Base-by-base conservation (phyloP, 768 basidiomycete species). In the Austroboletus festivus region DNA sequence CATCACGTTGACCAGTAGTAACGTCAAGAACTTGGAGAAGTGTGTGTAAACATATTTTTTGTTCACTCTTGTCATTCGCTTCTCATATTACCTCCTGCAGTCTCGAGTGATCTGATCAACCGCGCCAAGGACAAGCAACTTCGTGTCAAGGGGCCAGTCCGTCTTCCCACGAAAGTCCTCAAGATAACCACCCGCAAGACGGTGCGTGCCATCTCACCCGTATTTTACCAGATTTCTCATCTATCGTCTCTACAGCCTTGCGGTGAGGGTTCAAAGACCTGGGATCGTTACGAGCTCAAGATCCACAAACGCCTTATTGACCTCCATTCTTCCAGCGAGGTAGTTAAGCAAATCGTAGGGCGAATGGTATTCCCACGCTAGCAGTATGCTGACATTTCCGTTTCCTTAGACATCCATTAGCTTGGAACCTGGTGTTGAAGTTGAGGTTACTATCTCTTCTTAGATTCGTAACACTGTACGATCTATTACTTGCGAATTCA, bases 211-310 rank as follows among this genome's bases (percentile, higher is more conserved):
- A 18, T 6, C 28, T 23, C 20, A 0, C 9, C 20, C 28, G 35
- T 11, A 51, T 28, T 53, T 1, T 7, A 4, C 15, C 24, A 4
- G 4, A 46, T 46, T 31, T 21, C 53, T 19, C 28, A 18, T 18
- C n/a, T 43, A 16, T 51, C 41, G 19, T 3, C 20, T 41, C 18
- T 35, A 9, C 61, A 96, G 91, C 90, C 96, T 73, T 98, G 96
- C 68, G 96, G 96, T 91, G 96, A 98, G 75, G 96, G 96, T 79
- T 97, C 96, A 61, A 99, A 99, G 86, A 99, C 96, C 68, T 99
- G 96, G 96, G 96, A 99, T 75, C 85, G 91, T 63, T 98, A 93
- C 75, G 95, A 99, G 76, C 86, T 99, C 76, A 94, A 94, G 79
- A 80, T 99, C 54, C 95, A 99, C 86, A 99, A 99, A 79, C 90